Evolutionary conservation across 768 basidiomycete genomes (phyloP).

Genomic region (Coprinopsis strossmayeri): DNA sequence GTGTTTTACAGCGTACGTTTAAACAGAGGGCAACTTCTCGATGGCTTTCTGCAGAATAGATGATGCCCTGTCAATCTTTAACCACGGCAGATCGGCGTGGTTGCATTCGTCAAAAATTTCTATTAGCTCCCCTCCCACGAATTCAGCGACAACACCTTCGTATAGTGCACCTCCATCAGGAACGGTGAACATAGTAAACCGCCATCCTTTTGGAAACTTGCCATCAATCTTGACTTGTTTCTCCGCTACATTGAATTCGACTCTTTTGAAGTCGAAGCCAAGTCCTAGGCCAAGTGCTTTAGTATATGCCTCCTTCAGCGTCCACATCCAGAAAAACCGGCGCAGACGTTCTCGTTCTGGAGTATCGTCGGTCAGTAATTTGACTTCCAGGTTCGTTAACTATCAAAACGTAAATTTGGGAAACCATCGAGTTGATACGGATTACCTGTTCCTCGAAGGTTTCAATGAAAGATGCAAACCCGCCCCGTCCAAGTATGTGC

Average conservation of each 20-base stretch:
- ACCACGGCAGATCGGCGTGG: slow-evolving; percentile 19
- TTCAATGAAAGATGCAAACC: slow-evolving; percentile 55
- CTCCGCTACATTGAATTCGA: slow-evolving; percentile 58
- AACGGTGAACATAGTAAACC: slow-evolving; percentile 57
- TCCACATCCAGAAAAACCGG: slow-evolving; percentile 81
- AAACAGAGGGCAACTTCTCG: slow-evolving; percentile 22
- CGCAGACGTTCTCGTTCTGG: slow-evolving; percentile 46
- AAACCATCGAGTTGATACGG: slow-evolving; percentile 3
- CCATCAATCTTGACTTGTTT: slow-evolving; percentile 58
- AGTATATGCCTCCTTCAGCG: slow-evolving; percentile 87
- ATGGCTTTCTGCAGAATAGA: slow-evolving; percentile 43
- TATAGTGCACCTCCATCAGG: slow-evolving; percentile 45
- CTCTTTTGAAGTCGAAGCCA: slow-evolving; percentile 73
- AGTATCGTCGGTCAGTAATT: slow-evolving; percentile 30
- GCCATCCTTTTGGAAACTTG: slow-evolving; percentile 51
- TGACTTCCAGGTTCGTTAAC: slow-evolving; percentile 39
- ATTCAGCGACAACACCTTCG: slow-evolving; percentile 62
- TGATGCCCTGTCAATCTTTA: slow-evolving; percentile 40
- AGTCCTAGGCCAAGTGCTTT: slow-evolving; percentile 82
- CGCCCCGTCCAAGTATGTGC: slow-evolving; percentile 50
- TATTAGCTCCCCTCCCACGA: slow-evolving; percentile 35
- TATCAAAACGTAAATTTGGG: slow-evolving; percentile 13
- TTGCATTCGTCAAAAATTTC: slow-evolving; percentile 20
- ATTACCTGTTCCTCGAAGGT: slow-evolving; percentile 59
- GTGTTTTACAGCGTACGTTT: background rate